Percentiles rank a stretch among this genome's conserved stretches.
Conservation (phyloP, 1,284 basidiomycete genomes). For the Apiotrichum akiyoshidainum region DNA sequence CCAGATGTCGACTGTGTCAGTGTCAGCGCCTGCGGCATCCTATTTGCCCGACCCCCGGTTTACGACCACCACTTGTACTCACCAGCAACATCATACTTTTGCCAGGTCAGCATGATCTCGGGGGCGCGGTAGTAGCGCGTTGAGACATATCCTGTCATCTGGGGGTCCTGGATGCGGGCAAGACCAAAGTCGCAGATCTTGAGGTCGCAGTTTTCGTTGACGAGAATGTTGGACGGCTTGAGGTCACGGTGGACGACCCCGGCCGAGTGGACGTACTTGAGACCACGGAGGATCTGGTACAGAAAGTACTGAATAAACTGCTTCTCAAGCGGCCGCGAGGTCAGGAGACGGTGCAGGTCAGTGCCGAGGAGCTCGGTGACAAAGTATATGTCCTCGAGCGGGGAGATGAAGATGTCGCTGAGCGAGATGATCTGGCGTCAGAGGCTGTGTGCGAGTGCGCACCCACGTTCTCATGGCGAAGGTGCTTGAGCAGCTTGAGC, state of each 20-base stretch:
- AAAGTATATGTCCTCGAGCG: conserved; percentile 97
- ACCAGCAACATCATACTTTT: conserved; percentile 96
- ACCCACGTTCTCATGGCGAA: conserved; percentile 93
- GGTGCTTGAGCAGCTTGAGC: conserved; percentile 96
- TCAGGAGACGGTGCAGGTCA: conserved; percentile 93
- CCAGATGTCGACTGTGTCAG: conserved; percentile 82
- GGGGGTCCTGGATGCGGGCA: conserved; percentile 84
- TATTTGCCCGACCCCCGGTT: no score
- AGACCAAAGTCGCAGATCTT: conserved; percentile 99
- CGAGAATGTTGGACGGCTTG: conserved; percentile 99
- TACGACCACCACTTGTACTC: conserved; percentile 25
- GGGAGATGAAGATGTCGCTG: conserved; percentile 98
- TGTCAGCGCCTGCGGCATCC: not conserved
- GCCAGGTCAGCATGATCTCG: conserved; percentile 99
- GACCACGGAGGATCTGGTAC: conserved; percentile 95
- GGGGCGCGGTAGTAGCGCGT: conserved; percentile 98
- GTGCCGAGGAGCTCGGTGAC: conserved; percentile 99
- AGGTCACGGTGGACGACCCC: conserved; percentile 98
- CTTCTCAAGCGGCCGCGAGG: conserved; percentile 94
- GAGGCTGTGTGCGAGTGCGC: not conserved
- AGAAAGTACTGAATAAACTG: conserved; percentile 99
- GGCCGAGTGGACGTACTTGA: conserved; percentile 99
- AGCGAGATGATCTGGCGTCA: conserved; percentile 85
- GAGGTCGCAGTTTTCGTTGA: conserved; percentile 99
- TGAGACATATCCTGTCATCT: conserved; percentile 99